A percentile compares a stretch with the other conserved stretches of the same genome.
phyloP scores from a whole-genome alignment of 768 basidiomycete species.

The Cystofilobasidium macerans region DNA sequence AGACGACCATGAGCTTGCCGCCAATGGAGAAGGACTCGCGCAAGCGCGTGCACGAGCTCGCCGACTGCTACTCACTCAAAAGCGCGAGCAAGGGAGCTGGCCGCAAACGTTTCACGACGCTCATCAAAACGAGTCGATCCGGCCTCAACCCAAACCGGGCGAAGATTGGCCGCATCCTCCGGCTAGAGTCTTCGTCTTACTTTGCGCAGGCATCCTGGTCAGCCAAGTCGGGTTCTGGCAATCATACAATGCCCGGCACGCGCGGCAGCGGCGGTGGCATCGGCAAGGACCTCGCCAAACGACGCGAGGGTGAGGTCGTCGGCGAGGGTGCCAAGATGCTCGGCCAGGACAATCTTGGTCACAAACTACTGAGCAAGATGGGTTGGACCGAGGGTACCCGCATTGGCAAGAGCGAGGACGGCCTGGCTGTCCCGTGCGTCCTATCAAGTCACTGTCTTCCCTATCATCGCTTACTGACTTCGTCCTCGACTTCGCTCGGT shows the following conservation, averaged over 20 bases:
- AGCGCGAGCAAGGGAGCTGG: conserved; percentile 63
- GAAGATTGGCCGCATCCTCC: conserved; percentile 31
- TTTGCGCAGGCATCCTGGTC: conserved; percentile 30
- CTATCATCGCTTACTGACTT: background rate
- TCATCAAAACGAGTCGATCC: conserved; percentile 56
- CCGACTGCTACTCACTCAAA: conserved; percentile 63
- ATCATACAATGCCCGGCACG: conserved; percentile 35
- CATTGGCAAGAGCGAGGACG: conserved; percentile 22
- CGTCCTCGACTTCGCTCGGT: background rate
- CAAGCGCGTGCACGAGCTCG: conserved; percentile 59
- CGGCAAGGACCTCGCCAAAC: conserved; percentile 45
- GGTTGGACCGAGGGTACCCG: conserved; percentile 18
- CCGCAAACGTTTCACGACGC: conserved; percentile 59
- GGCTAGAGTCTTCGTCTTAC: background rate
- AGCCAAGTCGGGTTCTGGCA: conserved; percentile 31
- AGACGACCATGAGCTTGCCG: conserved; percentile 54
- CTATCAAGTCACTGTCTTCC: background rate
- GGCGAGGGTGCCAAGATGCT: conserved; percentile 77
- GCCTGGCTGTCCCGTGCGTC: conserved; percentile 22
- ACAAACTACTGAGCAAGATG: conserved; percentile 52
- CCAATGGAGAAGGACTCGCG: conserved; percentile 65
- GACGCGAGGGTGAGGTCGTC: conserved; percentile 69
- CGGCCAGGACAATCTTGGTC: conserved; percentile 67
- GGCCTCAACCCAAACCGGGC: conserved; percentile 51
- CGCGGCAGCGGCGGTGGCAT: conserved; percentile 18